Percentiles rank a stretch among this genome's conserved stretches.
Evolutionary conservation across 106 monocot genomes (phyloP).

Genomic region (Dactylorhiza incarnata): DNA sequence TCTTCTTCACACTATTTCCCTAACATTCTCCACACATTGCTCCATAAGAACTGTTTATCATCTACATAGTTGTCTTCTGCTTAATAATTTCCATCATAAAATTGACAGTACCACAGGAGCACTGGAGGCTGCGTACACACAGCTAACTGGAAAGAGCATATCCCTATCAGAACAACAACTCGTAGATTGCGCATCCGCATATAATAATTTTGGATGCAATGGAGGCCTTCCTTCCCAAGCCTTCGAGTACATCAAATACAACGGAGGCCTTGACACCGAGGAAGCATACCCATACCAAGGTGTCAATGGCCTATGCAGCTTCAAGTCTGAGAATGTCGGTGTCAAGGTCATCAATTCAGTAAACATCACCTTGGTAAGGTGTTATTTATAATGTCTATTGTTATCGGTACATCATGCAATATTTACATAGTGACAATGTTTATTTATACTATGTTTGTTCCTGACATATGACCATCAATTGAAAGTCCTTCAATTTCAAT

Average conservation of each 20-base stretch:
- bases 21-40: too few relatives aligned
- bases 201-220: conserved; percentile 77
- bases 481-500: too few relatives aligned
- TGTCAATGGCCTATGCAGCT: conserved; percentile 54
- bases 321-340: conserved; percentile 36
- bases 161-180: conserved; percentile 83
- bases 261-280: conserved; percentile 79
- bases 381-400: background rate
- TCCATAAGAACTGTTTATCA: background rate
- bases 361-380: conserved; percentile 51
- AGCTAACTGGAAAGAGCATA: conserved; percentile 50
- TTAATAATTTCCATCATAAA: background rate
- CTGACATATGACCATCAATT: too few relatives aligned
- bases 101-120: conserved; percentile 64
- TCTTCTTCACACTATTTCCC: too few relatives aligned
- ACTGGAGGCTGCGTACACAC: conserved; percentile 69
- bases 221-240: conserved; percentile 86
- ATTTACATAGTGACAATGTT: too few relatives aligned
- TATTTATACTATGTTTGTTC: too few relatives aligned
- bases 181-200: conserved; percentile 59
- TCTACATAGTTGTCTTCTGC: background rate
- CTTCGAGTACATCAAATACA: conserved; percentile 72
- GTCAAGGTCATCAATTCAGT: conserved; percentile 59
- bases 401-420: too few relatives aligned
- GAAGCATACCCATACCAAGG: conserved; percentile 69